Conservation (phyloP, 2,329 filamentous ascomycete genomes). For the Talaromyces sp. region DNA sequence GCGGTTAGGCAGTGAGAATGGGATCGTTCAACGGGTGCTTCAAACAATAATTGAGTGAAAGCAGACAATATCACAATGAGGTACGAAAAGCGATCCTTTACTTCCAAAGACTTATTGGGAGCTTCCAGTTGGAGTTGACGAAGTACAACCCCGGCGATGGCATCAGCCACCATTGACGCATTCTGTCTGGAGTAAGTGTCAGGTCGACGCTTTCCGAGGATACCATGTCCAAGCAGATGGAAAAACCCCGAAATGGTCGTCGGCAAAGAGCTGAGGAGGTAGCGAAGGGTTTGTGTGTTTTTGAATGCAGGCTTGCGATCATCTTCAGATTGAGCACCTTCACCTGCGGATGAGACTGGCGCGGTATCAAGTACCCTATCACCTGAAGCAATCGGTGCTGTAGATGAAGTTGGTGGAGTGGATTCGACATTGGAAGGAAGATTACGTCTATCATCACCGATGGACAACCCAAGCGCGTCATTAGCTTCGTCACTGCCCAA, state of each 20-base stretch:
- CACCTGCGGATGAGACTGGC: slow-evolving; percentile 3
- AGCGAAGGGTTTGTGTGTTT: slow-evolving; percentile 75
- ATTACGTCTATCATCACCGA: slow-evolving; percentile 23
- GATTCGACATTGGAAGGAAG: slow-evolving; percentile 24
- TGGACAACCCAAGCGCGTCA: slow-evolving; percentile 29
- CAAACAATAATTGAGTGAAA: slow-evolving; percentile 74
- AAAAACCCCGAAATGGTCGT: slow-evolving; percentile 80
- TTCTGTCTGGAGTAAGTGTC: slow-evolving; percentile 64
- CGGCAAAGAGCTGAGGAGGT: slow-evolving; percentile 73
- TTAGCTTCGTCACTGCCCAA: slow-evolving; percentile 41
- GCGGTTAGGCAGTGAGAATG: slow-evolving; percentile 59
- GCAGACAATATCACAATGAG: slow-evolving; percentile 78
- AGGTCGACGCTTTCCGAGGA: slow-evolving; percentile 70
- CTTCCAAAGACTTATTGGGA: slow-evolving; percentile 47
- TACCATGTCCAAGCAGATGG: slow-evolving; percentile 76
- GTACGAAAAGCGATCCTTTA: slow-evolving; percentile 68
- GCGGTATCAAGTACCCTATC: not conserved
- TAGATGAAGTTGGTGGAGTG: slow-evolving; percentile 20
- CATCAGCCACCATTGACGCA: slow-evolving; percentile 59
- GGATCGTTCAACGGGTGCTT: slow-evolving; percentile 54
- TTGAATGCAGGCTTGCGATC: slow-evolving; percentile 51
- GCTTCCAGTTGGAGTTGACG: slow-evolving; percentile 59
- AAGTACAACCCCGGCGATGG: slow-evolving; percentile 68
- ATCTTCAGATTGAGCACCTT: slow-evolving; percentile 18
- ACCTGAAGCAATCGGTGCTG: not conserved